phyloP scores from a whole-genome alignment of 495 filamentous ascomycete genomes.

The Penicillium samsonianum region DNA sequence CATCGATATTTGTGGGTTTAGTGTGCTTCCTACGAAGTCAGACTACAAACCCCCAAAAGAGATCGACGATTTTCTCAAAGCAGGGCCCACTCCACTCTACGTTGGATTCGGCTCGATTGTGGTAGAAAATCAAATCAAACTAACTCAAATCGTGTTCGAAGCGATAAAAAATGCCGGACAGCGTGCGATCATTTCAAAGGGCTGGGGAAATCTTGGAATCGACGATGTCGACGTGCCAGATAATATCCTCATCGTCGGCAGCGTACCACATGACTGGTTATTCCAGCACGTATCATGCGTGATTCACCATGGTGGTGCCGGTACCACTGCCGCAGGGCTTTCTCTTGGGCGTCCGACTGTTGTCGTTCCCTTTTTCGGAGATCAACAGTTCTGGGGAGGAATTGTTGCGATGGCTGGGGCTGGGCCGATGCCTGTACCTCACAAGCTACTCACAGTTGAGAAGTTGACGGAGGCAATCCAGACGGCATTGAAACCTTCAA shows the following conservation, averaged over 20 bases:
- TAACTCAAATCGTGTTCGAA: constrained; percentile 69
- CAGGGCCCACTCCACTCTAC: constrained; percentile 71
- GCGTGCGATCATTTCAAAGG: constrained; percentile 75
- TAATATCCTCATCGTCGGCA: constrained; percentile 74
- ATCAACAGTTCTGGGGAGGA: constrained; percentile 81
- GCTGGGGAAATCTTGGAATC: constrained; percentile 75
- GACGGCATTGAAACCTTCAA: constrained; percentile 58
- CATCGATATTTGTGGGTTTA: constrained; percentile 73
- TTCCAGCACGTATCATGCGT: constrained; percentile 75
- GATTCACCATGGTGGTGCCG: constrained; percentile 81
- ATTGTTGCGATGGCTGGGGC: constrained; percentile 74
- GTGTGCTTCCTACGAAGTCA: constrained; percentile 65
- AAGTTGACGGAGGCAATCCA: constrained; percentile 63
- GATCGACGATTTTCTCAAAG: constrained; percentile 62
- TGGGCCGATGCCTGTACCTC: constrained; percentile 69
- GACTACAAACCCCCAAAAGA: constrained; percentile 64
- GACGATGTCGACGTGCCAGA: constrained; percentile 60
- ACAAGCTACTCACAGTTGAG: constrained; percentile 64
- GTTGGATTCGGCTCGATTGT: constrained; percentile 85
- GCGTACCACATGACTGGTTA: constrained; percentile 81
- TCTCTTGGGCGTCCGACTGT: constrained; percentile 68
- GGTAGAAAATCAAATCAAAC: constrained; percentile 66
- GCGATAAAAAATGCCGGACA: constrained; percentile 65
- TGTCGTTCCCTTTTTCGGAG: constrained; percentile 82
- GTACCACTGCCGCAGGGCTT: constrained; percentile 77